Percentiles rank a stretch among this genome's conserved stretches.
phyloP scores from a whole-genome alignment of 352 stramenopile species.

The Globisporangium iwayamae region DNA sequence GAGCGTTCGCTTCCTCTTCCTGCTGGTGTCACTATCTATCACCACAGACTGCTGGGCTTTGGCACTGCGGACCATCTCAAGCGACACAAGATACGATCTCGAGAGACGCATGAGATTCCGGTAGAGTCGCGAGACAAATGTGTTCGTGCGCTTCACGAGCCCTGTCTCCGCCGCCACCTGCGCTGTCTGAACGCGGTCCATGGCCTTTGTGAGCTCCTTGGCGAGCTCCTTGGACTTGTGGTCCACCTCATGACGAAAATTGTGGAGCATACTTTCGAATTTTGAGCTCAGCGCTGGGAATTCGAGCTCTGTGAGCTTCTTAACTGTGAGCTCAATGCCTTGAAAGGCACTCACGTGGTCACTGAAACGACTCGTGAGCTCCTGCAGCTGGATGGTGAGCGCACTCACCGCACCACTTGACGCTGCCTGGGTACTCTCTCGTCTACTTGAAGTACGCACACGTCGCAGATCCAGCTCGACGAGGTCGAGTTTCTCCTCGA shows the following conservation, averaged over 20 bases:
- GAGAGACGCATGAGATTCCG: conserved; percentile 49
- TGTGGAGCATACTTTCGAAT: conserved; percentile 36
- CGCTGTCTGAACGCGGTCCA: conserved; percentile 27
- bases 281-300: conserved; percentile 35
- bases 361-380: conserved; percentile 30
- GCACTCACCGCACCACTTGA: conserved; percentile 22
- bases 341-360: conserved; percentile 28
- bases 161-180: conserved; percentile 19
- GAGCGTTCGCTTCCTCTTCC: conserved; percentile 18
- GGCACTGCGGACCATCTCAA: conserved; percentile 33
- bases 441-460: conserved; percentile 33
- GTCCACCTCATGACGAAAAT: conserved; percentile 43
- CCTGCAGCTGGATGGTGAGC: conserved; percentile 25
- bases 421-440: conserved; percentile 29
- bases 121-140: conserved; percentile 40
- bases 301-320: conserved; percentile 33
- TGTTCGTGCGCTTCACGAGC: conserved; percentile 26
- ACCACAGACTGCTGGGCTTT: conserved; percentile 7
- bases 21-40: background rate
- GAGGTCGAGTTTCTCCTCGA: conserved; percentile 57
- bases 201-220: conserved; percentile 28
- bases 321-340: conserved; percentile 25
- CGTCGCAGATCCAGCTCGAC: conserved; percentile 53
- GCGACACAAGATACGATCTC: conserved; percentile 35
- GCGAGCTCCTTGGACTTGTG: conserved; percentile 35